Conservation (phyloP, 169 alveolate genomes). For the Babesia ovis region DNA sequence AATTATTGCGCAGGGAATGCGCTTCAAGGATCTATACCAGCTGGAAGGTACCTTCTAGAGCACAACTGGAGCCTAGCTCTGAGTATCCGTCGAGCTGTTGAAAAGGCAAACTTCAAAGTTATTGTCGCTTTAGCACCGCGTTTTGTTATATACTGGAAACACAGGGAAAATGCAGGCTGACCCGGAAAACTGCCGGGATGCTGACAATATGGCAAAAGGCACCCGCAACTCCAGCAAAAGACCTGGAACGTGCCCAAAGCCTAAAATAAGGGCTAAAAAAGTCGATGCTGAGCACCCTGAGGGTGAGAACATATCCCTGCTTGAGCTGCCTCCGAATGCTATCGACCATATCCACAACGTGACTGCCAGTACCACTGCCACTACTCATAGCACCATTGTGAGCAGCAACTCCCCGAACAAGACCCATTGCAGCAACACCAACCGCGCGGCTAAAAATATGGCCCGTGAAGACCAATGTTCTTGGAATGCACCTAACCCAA, state of each 20-base stretch:
- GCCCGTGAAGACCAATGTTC: neutral
- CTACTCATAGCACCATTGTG: slow-evolving; percentile 14
- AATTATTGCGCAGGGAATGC: too few relatives aligned
- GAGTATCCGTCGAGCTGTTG: too few relatives aligned
- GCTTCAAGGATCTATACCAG: too few relatives aligned
- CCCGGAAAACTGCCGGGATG: neutral
- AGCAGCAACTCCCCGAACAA: slow-evolving; percentile 16
- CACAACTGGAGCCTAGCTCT: too few relatives aligned
- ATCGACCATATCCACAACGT: slow-evolving; percentile 28
- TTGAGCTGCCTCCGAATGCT: slow-evolving; percentile 34
- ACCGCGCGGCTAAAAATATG: neutral
- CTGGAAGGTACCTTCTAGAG: too few relatives aligned
- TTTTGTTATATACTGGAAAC: neutral
- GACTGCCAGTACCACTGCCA: slow-evolving; percentile 1
- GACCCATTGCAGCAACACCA: neutral
- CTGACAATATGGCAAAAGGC: neutral
- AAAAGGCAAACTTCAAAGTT: too few relatives aligned
- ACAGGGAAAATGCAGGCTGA: neutral
- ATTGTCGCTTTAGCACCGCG: too few relatives aligned
- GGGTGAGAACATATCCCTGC: slow-evolving; percentile 19
- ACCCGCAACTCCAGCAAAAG: neutral
- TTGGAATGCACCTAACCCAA: slow-evolving; percentile 9
- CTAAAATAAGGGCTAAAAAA: neutral
- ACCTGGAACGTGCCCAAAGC: neutral
- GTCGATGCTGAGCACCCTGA: slow-evolving; percentile 10